Conservation (phyloP, 352 stramenopile genomes). For the Globisporangium middletonii region DNA sequence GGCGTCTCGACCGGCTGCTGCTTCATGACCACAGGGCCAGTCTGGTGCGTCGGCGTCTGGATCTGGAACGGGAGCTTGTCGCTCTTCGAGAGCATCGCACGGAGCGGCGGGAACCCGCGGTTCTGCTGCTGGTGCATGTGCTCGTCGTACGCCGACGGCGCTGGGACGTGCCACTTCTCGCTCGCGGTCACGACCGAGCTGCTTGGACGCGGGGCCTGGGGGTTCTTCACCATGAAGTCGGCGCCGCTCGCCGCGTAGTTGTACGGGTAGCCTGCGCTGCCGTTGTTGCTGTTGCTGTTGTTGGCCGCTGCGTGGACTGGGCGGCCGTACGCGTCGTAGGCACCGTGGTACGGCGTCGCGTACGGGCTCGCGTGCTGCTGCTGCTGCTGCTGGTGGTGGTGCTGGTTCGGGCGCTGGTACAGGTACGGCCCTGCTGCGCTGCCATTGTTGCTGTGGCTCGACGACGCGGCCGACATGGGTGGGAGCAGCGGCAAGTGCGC, state of each 20-base stretch:
- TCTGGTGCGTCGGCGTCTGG: neutral
- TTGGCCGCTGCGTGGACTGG: neutral
- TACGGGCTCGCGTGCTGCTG: constrained; percentile 1
- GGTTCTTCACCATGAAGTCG: constrained; percentile 1
- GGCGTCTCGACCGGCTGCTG: neutral
- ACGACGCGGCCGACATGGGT: constrained; percentile 5
- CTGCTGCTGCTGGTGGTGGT: neutral
- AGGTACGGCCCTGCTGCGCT: neutral
- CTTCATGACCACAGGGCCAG: constrained; percentile 21
- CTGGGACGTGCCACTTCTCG: constrained; percentile 14
- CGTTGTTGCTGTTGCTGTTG: neutral
- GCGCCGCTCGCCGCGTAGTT: constrained; percentile 1
- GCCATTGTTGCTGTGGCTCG: neutral
- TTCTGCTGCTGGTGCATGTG: constrained; percentile 9
- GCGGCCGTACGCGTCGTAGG: constrained; percentile 15
- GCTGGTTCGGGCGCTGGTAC: neutral
- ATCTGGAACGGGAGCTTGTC: constrained; percentile 7
- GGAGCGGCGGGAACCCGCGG: constrained; percentile 8
- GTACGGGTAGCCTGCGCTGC: neutral
- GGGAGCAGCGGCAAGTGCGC: constrained; percentile 8
- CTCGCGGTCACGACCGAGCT: constrained; percentile 8
- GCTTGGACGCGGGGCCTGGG: neutral
- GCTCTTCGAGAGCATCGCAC: constrained; percentile 14
- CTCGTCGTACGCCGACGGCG: neutral
- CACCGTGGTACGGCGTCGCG: constrained; percentile 4